phyloP scores from a whole-genome alignment of 1,284 basidiomycete genomes.

The Cryptococcus deneoformans region DNA sequence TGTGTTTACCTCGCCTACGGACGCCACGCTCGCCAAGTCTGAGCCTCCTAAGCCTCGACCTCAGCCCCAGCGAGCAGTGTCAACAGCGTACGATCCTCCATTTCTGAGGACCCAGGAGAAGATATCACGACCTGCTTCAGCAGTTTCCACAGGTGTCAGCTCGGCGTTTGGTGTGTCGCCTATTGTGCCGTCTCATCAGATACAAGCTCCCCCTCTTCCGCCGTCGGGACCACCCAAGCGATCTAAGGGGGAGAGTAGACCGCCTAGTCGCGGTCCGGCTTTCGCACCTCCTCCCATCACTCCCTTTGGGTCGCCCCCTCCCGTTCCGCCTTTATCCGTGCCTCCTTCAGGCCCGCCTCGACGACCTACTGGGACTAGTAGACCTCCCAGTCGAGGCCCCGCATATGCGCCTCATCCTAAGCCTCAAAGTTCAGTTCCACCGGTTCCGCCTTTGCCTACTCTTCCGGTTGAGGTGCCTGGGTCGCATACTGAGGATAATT shows the following conservation, averaged over 20 bases:
- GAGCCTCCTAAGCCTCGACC: conserved; percentile 7
- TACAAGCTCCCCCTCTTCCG: conserved; percentile 7
- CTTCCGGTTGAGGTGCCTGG: too few species aligned
- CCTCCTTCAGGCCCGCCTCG: not conserved
- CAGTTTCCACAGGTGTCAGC: conserved; percentile 7
- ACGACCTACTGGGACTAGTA: not conserved
- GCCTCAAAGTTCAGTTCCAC: too few species aligned
- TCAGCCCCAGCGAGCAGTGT: conserved; percentile 29
- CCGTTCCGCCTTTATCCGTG: conserved; percentile 1
- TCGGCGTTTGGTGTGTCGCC: conserved; percentile 13
- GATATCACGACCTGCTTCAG: conserved; percentile 26
- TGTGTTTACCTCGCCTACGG: too few species aligned
- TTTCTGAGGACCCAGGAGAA: conserved; percentile 38
- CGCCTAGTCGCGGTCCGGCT: conserved; percentile 8
- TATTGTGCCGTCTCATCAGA: not conserved
- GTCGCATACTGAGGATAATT: too few species aligned
- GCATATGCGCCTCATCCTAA: not conserved
- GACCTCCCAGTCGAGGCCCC: not conserved
- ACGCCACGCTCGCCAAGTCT: conserved; percentile 15
- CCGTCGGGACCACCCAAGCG: conserved; percentile 31
- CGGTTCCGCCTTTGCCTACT: too few species aligned
- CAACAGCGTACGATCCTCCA: conserved; percentile 48
- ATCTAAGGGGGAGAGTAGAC: conserved; percentile 11
- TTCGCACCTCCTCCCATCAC: conserved; percentile 14
- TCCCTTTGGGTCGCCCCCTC: not conserved